These are phyloP conservation scores for Solanum pimpinellifolium DNA, from an alignment of 257 asterid species.

Conservation along the genomic window DNA sequence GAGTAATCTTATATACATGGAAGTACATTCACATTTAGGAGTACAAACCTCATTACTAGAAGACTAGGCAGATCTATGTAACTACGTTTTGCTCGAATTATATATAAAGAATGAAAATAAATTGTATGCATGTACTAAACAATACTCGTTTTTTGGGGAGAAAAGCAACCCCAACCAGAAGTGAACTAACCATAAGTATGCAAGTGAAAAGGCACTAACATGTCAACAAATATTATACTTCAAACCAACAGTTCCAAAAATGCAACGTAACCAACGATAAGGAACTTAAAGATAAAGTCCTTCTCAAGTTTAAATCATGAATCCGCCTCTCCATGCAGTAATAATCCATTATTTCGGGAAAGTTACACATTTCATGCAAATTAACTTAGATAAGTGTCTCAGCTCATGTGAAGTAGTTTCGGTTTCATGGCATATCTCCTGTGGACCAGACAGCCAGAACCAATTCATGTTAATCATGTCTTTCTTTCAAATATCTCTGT, in stretches of 20 bases:
- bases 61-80: background rate
- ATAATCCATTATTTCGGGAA: background rate
- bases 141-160: background rate
- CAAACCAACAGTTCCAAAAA: background rate
- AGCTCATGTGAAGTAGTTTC: background rate
- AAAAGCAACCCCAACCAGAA: background rate
- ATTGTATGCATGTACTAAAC: background rate
- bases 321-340: background rate
- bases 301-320: background rate
- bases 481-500: background rate
- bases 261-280: background rate
- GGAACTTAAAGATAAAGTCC: background rate
- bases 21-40: background rate
- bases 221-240: background rate
- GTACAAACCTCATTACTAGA: background rate
- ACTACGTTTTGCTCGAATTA: background rate
- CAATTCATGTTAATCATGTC: background rate
- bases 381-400: background rate
- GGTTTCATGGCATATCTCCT: background rate
- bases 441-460: background rate
- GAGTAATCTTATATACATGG: background rate
- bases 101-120: background rate
- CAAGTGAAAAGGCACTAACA: background rate
- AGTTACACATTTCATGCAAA: background rate
- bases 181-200: background rate